Base-by-base conservation (phyloP, 345 rosid genomes). In the Rubroshorea leprosula region DNA sequence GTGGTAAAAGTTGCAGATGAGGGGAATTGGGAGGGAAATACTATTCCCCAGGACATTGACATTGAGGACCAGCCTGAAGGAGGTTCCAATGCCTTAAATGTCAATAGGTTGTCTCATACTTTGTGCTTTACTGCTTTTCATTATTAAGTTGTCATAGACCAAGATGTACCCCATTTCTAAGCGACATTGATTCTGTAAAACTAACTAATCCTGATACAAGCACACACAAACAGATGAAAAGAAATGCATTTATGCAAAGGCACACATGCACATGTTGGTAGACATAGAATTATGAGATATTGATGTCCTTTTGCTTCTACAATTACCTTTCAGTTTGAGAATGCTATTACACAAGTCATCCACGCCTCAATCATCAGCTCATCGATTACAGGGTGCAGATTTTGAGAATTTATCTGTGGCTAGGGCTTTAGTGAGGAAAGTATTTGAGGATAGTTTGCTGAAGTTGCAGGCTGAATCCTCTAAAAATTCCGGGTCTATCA, bases 31-130 rank as follows among this genome's bases (percentile, higher is more conserved):
- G 78, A 74, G 55, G 86, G 74, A 47, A 67, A 61, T 39, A 53
- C 38, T 48, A 68, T 74, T 62, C 73, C 80, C 46, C 86, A 74
- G 64, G 91, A 89, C 55, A 71, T 85, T 24, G 85, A 86, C 62
- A 79, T 89, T 15, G 85, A 81, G 71, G 98, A 89, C 69, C 97
- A 84, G 74, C 85, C 85, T 16, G 97, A 89, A 69, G 97, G 97
- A 65, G 98, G 98, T 26, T 93, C 91, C 63, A 86, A 85, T 64
- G 76, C 97, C 55, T 80, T 92, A 67, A 92, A 86, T 63, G 83
- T 86, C 61, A 89, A 92, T 68, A 92, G 98, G 98, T 84, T 31
- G 52, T 66, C 41, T 44, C 20, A 29, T 44, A 23, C 29, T 61
- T 55, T 57, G 13, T 65, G 60, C 52, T 64, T 38, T 20, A 48